A percentile compares a stretch with the other conserved stretches of the same genome.
phyloP scores from a whole-genome alignment of 2,329 filamentous ascomycete genomes.

The Calonectria naviculata region DNA sequence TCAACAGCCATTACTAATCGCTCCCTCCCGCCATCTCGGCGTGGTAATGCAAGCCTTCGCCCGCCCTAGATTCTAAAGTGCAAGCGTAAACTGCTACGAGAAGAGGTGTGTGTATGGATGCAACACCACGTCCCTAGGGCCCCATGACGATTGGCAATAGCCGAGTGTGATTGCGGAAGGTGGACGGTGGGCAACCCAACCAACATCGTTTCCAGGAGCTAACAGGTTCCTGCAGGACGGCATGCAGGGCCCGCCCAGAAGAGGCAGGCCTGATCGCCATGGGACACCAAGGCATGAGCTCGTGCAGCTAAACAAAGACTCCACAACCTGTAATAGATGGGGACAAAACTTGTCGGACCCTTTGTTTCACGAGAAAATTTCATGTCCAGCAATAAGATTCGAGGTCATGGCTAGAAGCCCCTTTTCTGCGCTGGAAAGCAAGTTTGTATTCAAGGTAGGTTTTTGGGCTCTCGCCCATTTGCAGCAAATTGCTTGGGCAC shows the following conservation, averaged over 20 bases:
- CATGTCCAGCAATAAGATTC: not conserved
- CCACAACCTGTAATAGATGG: not conserved
- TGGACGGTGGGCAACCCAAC: not conserved
- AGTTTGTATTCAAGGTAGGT: not conserved
- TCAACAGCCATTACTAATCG: not conserved
- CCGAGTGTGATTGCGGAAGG: not conserved
- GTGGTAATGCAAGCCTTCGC: not conserved
- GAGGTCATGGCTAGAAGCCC: not conserved
- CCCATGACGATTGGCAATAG: not conserved
- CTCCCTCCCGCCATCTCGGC: not conserved
- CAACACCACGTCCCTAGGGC: not conserved
- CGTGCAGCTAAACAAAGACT: not conserved
- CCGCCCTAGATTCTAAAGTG: not conserved
- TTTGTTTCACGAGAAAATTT: conserved; percentile 7
- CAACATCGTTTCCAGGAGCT: not conserved
- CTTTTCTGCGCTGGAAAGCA: conserved; percentile 6
- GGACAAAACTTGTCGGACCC: not conserved
- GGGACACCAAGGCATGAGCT: not conserved
- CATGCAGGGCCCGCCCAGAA: conserved; percentile 1
- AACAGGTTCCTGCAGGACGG: conserved; percentile 10
- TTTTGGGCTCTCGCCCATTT: conserved; percentile 16
- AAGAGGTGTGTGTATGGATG: conserved; percentile 2
- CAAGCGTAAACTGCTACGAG: not conserved
- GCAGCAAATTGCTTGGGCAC: conserved; percentile 27
- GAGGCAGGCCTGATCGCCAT: not conserved